phyloP scores from a whole-genome alignment of 768 basidiomycete genomes.

The Xerocomellus amylosporus region DNA sequence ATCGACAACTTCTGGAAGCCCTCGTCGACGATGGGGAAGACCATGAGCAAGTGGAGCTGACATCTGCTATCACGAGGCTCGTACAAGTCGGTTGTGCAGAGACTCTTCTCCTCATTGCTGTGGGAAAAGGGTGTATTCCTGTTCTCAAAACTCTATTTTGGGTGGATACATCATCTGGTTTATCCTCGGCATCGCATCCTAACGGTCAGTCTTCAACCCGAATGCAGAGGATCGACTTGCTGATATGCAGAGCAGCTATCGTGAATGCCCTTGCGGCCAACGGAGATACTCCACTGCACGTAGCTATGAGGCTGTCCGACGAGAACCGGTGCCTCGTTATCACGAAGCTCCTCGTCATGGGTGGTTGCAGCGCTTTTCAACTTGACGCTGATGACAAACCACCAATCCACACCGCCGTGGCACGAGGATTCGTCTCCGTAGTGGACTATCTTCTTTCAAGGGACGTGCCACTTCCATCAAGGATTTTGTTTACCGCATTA shows the following conservation, averaged over 20 bases:
- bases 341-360: background rate
- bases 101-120: constrained; percentile 3
- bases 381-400: background rate
- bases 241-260: background rate
- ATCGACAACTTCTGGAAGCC: background rate
- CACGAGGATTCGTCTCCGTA: background rate
- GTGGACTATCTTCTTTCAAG: background rate
- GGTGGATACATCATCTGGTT: background rate
- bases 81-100: background rate
- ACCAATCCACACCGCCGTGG: background rate
- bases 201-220: background rate
- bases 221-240: accelerated
- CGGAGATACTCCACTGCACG: constrained; percentile 8
- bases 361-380: background rate
- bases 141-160: background rate
- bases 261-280: background rate
- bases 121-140: constrained; percentile 2
- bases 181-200: background rate
- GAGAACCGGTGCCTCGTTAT: constrained; percentile 2
- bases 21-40: constrained; percentile 1
- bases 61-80: background rate
- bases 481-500: background rate
- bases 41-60: background rate
- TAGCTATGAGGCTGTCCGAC: background rate
- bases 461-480: background rate